Percentiles rank a stretch among this genome's conserved stretches.
Conservation (phyloP, 108 stramenopile genomes). For the Cyclotella atomus region DNA sequence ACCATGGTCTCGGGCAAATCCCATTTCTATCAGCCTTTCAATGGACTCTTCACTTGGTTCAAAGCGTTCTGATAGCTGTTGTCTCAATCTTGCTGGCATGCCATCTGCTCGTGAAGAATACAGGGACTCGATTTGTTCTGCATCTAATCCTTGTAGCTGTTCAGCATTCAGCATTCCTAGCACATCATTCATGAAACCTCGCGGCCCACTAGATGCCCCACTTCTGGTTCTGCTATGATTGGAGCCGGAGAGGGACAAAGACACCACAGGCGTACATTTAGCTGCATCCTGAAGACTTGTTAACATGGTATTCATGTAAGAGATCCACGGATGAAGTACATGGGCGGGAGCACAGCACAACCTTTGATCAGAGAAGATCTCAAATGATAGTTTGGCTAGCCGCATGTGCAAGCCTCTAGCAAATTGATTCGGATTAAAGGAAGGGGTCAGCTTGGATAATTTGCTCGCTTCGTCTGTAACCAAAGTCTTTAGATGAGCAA, state of each 20-base stretch:
- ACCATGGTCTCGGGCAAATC: constrained; percentile 88
- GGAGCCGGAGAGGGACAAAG: background rate
- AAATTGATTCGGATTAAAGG: constrained; percentile 41
- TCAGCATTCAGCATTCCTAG: constrained; percentile 25
- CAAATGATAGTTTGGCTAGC: constrained; percentile 52
- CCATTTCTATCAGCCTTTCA: constrained; percentile 84
- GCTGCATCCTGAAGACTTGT: constrained; percentile 64
- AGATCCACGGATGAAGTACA: constrained; percentile 63
- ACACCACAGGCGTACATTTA: constrained; percentile 23
- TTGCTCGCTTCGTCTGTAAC: constrained; percentile 13
- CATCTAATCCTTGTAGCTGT: no score
- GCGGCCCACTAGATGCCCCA: constrained; percentile 3
- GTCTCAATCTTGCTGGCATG: constrained; percentile 3
- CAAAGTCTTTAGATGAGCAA: constrained; percentile 37
- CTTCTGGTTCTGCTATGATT: background rate
- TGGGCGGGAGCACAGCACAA: constrained; percentile 61
- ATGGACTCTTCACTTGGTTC: constrained; percentile 82
- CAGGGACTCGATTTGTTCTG: no score
- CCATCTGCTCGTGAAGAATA: no score
- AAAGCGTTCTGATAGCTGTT: constrained; percentile 49
- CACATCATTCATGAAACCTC: constrained; percentile 19
- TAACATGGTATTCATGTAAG: constrained; percentile 63
- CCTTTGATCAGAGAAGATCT: constrained; percentile 64
- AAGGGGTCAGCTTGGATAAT: background rate
- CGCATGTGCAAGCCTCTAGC: constrained; percentile 52